Evolutionary conservation across 139 green algal genomes (phyloP).

Genomic region (Micractinium sp.): DNA sequence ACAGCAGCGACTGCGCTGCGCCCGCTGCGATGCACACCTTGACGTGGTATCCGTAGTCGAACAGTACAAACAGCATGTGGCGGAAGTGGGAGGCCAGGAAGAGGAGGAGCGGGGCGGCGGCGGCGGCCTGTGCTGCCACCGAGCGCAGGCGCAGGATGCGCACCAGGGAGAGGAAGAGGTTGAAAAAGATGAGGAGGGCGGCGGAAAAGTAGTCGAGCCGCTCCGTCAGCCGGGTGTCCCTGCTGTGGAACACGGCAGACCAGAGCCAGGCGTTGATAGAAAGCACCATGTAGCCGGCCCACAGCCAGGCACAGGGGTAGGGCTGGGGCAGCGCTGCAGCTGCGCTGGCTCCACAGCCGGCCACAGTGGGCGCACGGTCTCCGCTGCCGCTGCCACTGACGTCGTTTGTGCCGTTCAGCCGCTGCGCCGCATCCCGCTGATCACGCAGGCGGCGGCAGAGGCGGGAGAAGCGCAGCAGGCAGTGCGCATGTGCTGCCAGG

Average conservation of each 20-base stretch:
- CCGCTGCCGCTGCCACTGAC: neutral
- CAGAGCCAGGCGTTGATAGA: constrained; percentile 80
- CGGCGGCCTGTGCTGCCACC: neutral
- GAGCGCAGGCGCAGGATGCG: neutral
- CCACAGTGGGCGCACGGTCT: neutral
- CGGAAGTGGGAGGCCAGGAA: constrained; percentile 59
- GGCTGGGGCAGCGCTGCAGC: neutral
- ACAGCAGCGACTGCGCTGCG: constrained; percentile 53
- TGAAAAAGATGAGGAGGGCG: constrained; percentile 50
- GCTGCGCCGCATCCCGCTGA: neutral
- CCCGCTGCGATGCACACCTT: constrained; percentile 68
- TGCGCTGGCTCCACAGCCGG: neutral
- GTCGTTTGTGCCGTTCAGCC: neutral
- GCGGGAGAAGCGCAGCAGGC: constrained; percentile 33
- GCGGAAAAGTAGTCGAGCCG: constrained; percentile 75
- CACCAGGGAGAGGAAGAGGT: constrained; percentile 45
- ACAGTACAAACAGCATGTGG: constrained; percentile 83
- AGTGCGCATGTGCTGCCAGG: constrained; percentile 65
- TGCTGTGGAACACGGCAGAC: constrained; percentile 82
- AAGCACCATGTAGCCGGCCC: constrained; percentile 60
- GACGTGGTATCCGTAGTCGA: constrained; percentile 92
- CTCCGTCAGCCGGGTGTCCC: constrained; percentile 72
- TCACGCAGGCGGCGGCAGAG: neutral
- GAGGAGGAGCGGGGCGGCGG: neutral
- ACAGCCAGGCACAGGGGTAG: constrained; percentile 66